phyloP scores from a whole-genome alignment of 805 yeast species.

The Allodekkera sacchari region DNA sequence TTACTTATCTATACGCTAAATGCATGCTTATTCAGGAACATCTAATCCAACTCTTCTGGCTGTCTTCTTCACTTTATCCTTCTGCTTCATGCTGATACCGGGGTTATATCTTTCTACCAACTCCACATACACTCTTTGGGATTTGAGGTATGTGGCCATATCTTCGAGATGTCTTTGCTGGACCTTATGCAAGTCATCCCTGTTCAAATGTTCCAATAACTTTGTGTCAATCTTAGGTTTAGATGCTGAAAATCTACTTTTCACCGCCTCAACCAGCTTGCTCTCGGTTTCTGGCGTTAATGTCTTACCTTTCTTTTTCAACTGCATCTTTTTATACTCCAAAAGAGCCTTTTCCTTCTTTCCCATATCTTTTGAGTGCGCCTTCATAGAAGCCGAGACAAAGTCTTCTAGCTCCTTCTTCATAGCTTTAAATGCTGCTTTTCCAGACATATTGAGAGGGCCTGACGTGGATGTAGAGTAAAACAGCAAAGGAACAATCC shows the following conservation, averaged over 20 bases:
- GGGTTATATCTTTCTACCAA: constrained; percentile 82
- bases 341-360: constrained; percentile 39
- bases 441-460: constrained; percentile 15
- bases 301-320: constrained; percentile 30
- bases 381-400: constrained; percentile 27
- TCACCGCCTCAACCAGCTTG: constrained; percentile 28
- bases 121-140: constrained; percentile 72
- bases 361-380: constrained; percentile 31
- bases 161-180: constrained; percentile 42
- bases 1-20: too few relatives aligned
- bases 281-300: constrained; percentile 24
- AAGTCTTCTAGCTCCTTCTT: constrained; percentile 32
- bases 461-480: neutral
- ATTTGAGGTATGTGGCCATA: constrained; percentile 50
- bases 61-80: constrained; percentile 68
- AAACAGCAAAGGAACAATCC: neutral
- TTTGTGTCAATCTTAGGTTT: constrained; percentile 19
- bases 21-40: constrained; percentile 37
- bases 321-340: constrained; percentile 40
- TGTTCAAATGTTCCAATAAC: constrained; percentile 20
- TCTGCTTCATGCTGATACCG: constrained; percentile 67
- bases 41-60: constrained; percentile 87
- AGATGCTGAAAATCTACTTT: constrained; percentile 19
- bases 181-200: constrained; percentile 10
- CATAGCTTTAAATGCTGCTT: constrained; percentile 21